Evolutionary conservation across 192 early-diverging fungal species (phyloP).

Genomic region (Gaertneriomyces sp.): DNA sequence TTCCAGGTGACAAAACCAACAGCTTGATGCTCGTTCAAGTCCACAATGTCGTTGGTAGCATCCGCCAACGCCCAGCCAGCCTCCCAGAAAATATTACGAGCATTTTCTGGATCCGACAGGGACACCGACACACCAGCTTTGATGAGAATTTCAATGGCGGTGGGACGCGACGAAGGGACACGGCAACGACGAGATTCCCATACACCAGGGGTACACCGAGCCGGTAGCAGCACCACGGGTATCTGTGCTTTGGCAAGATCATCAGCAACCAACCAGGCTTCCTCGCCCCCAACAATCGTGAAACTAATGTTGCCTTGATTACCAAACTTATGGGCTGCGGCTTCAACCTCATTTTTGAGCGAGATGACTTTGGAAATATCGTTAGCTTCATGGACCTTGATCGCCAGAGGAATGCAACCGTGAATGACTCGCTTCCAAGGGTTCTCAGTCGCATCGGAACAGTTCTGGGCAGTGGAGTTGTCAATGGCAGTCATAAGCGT

Average conservation of each 20-base stretch:
- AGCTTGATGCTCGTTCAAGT: conserved; percentile 42
- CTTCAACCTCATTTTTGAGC: too few species aligned
- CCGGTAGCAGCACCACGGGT: conserved; percentile 62
- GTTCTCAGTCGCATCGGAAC: not conserved
- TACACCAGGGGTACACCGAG: conserved; percentile 58
- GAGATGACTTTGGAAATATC: conserved; percentile 65
- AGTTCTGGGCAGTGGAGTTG: too few species aligned
- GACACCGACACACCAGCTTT: conserved; percentile 61
- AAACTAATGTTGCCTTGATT: conserved; percentile 26
- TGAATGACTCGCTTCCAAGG: not conserved
- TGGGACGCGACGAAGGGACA: conserved; percentile 48
- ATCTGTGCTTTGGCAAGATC: conserved; percentile 53
- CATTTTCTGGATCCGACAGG: conserved; percentile 53
- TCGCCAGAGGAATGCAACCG: not conserved
- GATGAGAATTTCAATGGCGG: conserved; percentile 51
- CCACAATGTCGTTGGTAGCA: conserved; percentile 10
- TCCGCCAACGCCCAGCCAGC: conserved; percentile 64
- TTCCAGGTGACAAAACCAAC: conserved; percentile 69
- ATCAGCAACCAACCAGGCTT: conserved; percentile 61
- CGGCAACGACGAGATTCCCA: conserved; percentile 63
- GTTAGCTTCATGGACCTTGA: conserved; percentile 28
- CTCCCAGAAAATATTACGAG: conserved; percentile 70
- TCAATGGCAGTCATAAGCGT: not conserved
- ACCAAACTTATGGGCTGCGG: too few species aligned
- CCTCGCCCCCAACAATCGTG: conserved; percentile 62